phyloP scores from a whole-genome alignment of 805 yeast genomes.

The Grigorovia transvaalensis region DNA sequence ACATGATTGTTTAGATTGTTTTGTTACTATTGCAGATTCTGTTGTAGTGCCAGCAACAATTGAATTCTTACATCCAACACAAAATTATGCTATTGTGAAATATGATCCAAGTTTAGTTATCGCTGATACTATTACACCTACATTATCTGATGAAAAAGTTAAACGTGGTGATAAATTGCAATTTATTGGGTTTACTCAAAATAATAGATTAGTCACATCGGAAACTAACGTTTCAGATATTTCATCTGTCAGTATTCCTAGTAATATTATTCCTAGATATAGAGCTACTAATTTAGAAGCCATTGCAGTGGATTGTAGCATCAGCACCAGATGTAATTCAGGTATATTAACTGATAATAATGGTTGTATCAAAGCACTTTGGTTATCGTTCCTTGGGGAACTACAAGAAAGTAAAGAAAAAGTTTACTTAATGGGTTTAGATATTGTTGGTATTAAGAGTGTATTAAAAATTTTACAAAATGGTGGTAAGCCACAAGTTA shows the following conservation, averaged over 20 bases:
- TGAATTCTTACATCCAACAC: constrained; percentile 76
- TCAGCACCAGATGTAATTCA: constrained; percentile 63
- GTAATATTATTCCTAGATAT: constrained; percentile 64
- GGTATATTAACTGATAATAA: constrained; percentile 70
- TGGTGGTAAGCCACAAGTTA: constrained; percentile 43
- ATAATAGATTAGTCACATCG: constrained; percentile 57
- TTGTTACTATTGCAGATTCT: constrained; percentile 76
- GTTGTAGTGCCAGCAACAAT: constrained; percentile 71
- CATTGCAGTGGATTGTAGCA: constrained; percentile 59
- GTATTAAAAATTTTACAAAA: constrained; percentile 45
- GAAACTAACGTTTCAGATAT: constrained; percentile 71
- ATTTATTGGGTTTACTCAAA: constrained; percentile 75
- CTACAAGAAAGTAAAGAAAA: constrained; percentile 51
- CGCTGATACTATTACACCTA: constrained; percentile 64
- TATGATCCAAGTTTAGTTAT: constrained; percentile 68
- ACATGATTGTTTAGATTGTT: constrained; percentile 63
- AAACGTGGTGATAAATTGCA: constrained; percentile 64
- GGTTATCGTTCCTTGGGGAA: constrained; percentile 81
- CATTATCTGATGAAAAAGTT: constrained; percentile 44
- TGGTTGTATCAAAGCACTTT: constrained; percentile 73
- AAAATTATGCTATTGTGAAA: constrained; percentile 72
- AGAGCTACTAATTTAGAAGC: constrained; percentile 79
- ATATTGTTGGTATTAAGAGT: constrained; percentile 51
- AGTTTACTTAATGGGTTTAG: constrained; percentile 64
- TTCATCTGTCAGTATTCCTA: constrained; percentile 62